A percentile compares a stretch with the other conserved stretches of the same genome.
These are phyloP conservation scores for Pezicula radicicola DNA, from an alignment of 2,329 filamentous ascomycete species.

Conservation along the genomic window DNA sequence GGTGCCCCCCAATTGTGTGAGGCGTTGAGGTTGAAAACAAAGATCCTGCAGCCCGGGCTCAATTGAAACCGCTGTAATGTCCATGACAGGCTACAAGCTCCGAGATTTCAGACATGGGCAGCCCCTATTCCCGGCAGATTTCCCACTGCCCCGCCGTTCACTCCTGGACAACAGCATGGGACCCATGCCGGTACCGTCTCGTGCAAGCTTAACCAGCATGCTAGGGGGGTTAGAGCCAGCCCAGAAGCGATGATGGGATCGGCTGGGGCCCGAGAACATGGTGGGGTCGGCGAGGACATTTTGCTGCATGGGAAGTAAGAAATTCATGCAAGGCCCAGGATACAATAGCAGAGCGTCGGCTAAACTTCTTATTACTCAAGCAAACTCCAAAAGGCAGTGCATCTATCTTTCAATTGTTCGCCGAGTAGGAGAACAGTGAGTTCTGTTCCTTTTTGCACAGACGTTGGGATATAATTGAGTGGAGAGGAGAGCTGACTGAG, in stretches of 20 bases:
- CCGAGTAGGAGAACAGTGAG: background rate
- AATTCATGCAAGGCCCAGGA: constrained; percentile 7
- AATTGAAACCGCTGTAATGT: constrained; percentile 20
- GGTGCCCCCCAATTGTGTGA: no score
- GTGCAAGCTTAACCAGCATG: background rate
- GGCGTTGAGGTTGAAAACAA: background rate
- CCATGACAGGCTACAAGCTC: constrained; percentile 2
- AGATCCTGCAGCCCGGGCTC: constrained; percentile 1
- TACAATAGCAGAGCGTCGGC: no score
- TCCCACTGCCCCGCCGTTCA: no score
- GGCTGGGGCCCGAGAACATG: background rate
- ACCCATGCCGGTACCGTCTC: no score
- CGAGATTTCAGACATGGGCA: background rate
- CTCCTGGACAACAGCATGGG: no score
- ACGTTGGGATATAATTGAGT: constrained; percentile 22
- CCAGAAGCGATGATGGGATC: background rate
- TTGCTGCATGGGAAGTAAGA: constrained; percentile 5
- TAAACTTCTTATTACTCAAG: no score
- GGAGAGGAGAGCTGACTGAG: background rate
- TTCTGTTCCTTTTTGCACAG: constrained; percentile 13
- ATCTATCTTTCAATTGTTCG: no score
- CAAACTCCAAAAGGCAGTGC: no score
- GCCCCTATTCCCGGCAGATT: no score
- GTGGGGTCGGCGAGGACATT: no score
- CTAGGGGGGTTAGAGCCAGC: background rate